phyloP scores from a whole-genome alignment of 1,284 basidiomycete genomes.

The Somion occarium region DNA sequence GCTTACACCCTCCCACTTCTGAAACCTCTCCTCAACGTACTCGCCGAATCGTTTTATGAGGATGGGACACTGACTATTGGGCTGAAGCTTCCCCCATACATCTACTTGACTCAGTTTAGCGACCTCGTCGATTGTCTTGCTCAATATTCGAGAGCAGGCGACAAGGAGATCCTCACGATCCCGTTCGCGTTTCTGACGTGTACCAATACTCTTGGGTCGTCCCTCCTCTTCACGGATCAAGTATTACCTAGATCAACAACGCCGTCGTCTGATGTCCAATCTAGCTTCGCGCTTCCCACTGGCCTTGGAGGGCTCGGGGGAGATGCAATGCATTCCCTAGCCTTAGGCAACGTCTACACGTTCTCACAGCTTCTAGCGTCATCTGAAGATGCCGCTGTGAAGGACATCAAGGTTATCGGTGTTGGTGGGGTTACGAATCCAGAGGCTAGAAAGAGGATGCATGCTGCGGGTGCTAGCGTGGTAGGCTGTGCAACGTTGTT shows the following conservation, averaged over 20 bases:
- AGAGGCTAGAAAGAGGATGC: conserved; percentile 59
- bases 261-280: background rate
- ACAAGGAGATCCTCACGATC: conserved; percentile 33
- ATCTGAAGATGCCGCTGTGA: conserved; percentile 37
- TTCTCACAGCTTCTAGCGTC: conserved; percentile 48
- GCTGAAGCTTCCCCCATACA: conserved; percentile 78
- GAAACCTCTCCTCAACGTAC: conserved; percentile 44
- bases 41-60: conserved; percentile 40
- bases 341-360: conserved; percentile 68
- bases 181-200: conserved; percentile 48
- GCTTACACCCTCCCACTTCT: conserved; percentile 51
- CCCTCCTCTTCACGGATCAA: conserved; percentile 58
- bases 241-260: conserved; percentile 16
- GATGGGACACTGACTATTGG: conserved; percentile 64
- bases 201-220: conserved; percentile 74
- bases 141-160: conserved; percentile 23
- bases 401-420: conserved; percentile 58
- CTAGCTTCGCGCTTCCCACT: conserved; percentile 52
- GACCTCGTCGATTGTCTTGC: conserved; percentile 44
- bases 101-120: conserved; percentile 56
- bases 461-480: conserved; percentile 60
- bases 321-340: conserved; percentile 66
- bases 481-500: conserved; percentile 74
- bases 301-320: conserved; percentile 70
- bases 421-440: conserved; percentile 71